Evolutionary conservation across 2,329 filamentous ascomycete species (phyloP), one percentile per base, ranked within the genome.

Genomic region (Penicillium sp.): DNA sequence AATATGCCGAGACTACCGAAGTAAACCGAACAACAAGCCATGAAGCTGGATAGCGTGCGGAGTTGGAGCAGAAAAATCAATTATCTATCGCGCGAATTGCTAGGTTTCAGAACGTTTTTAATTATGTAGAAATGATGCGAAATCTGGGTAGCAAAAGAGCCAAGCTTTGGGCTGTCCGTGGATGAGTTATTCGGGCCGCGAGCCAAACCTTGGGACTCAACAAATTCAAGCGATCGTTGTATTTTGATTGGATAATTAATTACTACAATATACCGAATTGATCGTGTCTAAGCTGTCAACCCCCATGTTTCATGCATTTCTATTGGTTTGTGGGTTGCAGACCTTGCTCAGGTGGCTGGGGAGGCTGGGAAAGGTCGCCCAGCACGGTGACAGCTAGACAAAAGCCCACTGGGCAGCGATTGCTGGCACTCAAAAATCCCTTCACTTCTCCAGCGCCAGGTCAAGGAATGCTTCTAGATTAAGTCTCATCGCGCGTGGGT

Each of bases 401-500:
- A 64, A 65, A 63, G 27, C 57, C 48, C 54, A 46, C 54, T 55
- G 50, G 48, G 45, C 48, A 59, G 49, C 56, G 44, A 53, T 31
- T 53, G 41, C 32, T 48, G 22, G 51, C 52, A 36, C 29, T 34
- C 29, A 48, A 52, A 47, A 53, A 46, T 48, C 48, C 50, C 27
- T 57, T 61, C 54, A 55, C 31, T 50, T 27, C 39, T 39, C 40
- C 40, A 64, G 50, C 47, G 57, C 40, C 53, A 54, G 45, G 22
- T 54, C 39, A 38, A 39, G 55, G 59, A 62, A 64, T 65, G 62
- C 60, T 61, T 65, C 56, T 56, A 21, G 53, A 57, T 57, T 60
- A 54, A 57, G 41, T 53, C 41, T 46, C 39, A 54, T 55, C 45
- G 34, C 54, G 48, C 43, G 49, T 58, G 60, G 58, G 58, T 55